These are phyloP conservation scores for Coemansia aciculifera DNA, from an alignment of 192 early-diverging fungal genomes.

Conservation along the genomic window DNA sequence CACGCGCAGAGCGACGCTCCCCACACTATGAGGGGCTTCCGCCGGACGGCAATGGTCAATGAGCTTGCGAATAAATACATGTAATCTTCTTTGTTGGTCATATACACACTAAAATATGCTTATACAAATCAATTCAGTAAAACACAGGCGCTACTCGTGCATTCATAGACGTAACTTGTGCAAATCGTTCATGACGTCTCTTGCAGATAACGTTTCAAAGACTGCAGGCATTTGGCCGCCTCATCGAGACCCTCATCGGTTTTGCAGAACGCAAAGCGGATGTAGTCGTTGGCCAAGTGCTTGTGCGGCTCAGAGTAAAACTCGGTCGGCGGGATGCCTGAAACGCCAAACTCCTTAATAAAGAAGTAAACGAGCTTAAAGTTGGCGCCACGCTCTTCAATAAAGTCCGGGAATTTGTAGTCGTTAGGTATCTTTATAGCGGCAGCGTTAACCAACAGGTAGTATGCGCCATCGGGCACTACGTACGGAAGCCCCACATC, in stretches of 20 bases:
- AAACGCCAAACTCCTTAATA: conserved; percentile 86
- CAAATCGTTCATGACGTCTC: neutral
- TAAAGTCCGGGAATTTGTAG: conserved; percentile 59
- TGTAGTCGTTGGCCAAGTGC: conserved; percentile 68
- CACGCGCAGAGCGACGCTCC: conserved; percentile 3
- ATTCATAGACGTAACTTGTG: neutral
- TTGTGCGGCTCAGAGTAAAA: conserved; percentile 78
- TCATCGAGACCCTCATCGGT: conserved; percentile 77
- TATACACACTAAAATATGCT: neutral
- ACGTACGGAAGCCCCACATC: conserved; percentile 74
- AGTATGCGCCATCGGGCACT: conserved; percentile 90
- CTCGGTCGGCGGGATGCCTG: conserved; percentile 87
- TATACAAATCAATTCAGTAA: neutral
- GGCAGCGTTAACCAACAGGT: conserved; percentile 82
- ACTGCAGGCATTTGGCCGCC: conserved; percentile 67
- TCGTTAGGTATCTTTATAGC: conserved; percentile 64
- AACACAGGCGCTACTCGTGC: neutral
- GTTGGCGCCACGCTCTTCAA: conserved; percentile 64
- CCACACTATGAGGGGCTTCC: neutral
- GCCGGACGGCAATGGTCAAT: conserved; percentile 2
- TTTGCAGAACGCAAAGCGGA: conserved; percentile 94
- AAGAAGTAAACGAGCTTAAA: conserved; percentile 84
- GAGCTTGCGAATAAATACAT: neutral
- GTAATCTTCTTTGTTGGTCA: neutral
- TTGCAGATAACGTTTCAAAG: conserved; percentile 55